phyloP scores from a whole-genome alignment of 2,329 filamentous ascomycete genomes.

The Mycosphaerelloides madeirae region DNA sequence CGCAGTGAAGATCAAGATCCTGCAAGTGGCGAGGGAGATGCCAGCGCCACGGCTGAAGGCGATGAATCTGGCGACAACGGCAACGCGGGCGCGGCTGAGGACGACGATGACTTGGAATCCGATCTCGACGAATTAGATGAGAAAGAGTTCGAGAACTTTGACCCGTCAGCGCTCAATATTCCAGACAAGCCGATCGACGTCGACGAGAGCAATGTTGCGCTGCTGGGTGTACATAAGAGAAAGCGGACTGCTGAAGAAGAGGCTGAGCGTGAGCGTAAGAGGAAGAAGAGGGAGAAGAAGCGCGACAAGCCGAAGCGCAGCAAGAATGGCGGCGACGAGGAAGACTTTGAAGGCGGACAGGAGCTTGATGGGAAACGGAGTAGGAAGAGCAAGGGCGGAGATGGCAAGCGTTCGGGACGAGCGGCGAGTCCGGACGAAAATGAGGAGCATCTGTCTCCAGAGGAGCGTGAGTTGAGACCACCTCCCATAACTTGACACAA shows the following conservation, averaged over 20 bases:
- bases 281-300: constrained; percentile 24
- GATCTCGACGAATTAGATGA: constrained; percentile 60
- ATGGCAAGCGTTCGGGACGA: constrained; percentile 43
- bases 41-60: constrained; percentile 28
- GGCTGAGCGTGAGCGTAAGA: constrained; percentile 54
- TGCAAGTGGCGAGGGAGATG: constrained; percentile 13
- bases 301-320: constrained; percentile 21
- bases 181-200: constrained; percentile 35
- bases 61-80: constrained; percentile 15
- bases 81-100: constrained; percentile 33
- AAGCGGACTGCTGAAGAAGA: constrained; percentile 59
- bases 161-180: constrained; percentile 56
- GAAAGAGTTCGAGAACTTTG: constrained; percentile 61
- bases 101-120: constrained; percentile 56
- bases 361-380: constrained; percentile 52
- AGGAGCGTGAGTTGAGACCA: constrained; percentile 63
- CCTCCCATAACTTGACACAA: neutral
- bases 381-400: constrained; percentile 45
- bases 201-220: constrained; percentile 47
- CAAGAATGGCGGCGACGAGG: constrained; percentile 16
- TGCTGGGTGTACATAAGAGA: constrained; percentile 60
- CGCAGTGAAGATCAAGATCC: constrained; percentile 35
- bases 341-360: constrained; percentile 37
- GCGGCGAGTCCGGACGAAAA: constrained; percentile 50
- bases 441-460: constrained; percentile 74